phyloP scores from a whole-genome alignment of 1,284 basidiomycete species.

The Ustilago shanxiensis region DNA sequence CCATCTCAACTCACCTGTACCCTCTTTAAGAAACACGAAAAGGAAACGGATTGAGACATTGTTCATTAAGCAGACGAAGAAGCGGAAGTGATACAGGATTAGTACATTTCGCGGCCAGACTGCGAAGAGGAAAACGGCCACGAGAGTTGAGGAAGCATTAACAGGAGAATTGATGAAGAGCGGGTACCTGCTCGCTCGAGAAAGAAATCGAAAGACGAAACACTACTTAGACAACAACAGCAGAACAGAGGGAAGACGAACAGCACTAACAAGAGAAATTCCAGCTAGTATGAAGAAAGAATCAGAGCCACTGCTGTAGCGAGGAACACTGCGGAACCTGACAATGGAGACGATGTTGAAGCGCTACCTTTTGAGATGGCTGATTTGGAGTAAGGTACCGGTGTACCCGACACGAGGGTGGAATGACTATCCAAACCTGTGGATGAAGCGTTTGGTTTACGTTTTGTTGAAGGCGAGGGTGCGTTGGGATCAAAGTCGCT shows the following conservation, averaged over 20 bases:
- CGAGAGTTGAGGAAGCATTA: background rate
- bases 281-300: background rate
- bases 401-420: constrained; percentile 33
- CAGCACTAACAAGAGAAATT: background rate
- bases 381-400: constrained; percentile 42
- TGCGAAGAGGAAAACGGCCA: background rate
- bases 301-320: constrained; percentile 3
- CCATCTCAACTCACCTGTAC: no score
- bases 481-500: constrained; percentile 19
- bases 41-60: no score
- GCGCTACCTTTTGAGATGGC: constrained; percentile 19
- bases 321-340: background rate
- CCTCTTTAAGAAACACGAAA: no score
- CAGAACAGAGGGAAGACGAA: no score
- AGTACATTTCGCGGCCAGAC: constrained; percentile 16
- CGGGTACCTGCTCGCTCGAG: constrained; percentile 20
- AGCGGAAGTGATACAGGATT: background rate
- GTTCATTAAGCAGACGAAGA: background rate
- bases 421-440: constrained; percentile 11
- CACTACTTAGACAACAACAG: background rate
- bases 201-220: background rate
- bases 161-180: constrained; percentile 1
- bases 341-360: background rate
- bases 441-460: background rate
- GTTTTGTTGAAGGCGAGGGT: background rate